Base-by-base conservation (phyloP, 345 rosid genomes). In the Aurinia saxatilis region DNA sequence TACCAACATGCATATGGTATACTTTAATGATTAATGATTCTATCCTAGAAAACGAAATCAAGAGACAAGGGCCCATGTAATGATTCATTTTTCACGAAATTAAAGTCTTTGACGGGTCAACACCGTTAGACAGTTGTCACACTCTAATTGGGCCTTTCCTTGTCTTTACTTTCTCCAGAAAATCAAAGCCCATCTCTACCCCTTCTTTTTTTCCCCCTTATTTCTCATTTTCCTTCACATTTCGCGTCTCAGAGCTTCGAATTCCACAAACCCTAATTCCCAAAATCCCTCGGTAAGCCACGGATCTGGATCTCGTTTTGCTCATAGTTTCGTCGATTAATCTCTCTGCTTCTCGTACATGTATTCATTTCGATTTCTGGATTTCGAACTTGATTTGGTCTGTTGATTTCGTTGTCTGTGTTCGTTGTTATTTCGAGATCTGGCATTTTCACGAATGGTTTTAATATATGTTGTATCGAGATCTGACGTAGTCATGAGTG, bases 221-320 rank as follows among this genome's bases (percentile, higher is more conserved):
- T 44, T 68, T 51, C 73, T 59, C 53, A 3, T 41, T n/a, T n/a
- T 27, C 6, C 30, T 17, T 67, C 45, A 7, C 45, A 7, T 16
- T 36, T 36, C 25, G 49, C 39, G 33, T 38, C 58, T 7, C 72
- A 15, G 31, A 5, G 11, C 54, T 68, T 31, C 53, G 53, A 23
- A 8, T 34, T 50, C 47, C 8, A 34, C 45, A 60, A 68, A 8
- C 67, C 73, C 67, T 51, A 68, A 60, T 60, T 52, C 60, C 61
- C 61, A 42, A 60, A 54, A 41, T 6, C 39, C 4, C 73, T 44
- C 35, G 67, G 73, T 68, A 68, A 60, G 73, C 37, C 51, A n/a
- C 33, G 44, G 33, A 60, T 60, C 73, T 51, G n/a, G 33, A 10
- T 34, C 71, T 66, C 31, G 11, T 38, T 37, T 37, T 18, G 40